These are phyloP conservation scores for Neopestalotiopsis clavispora DNA, from an alignment of 2,329 filamentous ascomycete genomes.

Conservation along the genomic window DNA sequence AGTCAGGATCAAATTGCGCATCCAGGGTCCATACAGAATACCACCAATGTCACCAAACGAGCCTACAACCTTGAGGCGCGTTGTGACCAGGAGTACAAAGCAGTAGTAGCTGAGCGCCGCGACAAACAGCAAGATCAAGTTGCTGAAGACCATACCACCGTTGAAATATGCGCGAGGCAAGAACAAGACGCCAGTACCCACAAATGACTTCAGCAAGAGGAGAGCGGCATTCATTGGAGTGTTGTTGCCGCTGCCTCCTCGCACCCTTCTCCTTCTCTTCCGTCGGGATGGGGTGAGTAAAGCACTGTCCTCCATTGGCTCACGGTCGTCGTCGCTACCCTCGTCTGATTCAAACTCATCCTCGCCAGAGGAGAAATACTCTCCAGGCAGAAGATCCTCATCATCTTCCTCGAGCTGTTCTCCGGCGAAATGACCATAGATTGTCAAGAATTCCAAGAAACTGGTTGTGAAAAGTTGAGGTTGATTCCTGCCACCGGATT, in stretches of 20 bases:
- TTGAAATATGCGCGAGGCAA: conserved; percentile 92
- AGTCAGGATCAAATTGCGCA: conserved; percentile 83
- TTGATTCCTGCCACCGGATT: conserved; percentile 44
- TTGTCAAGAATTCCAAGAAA: conserved; percentile 92
- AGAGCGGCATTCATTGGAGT: conserved; percentile 80
- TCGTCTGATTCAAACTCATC: conserved; percentile 63
- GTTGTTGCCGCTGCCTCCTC: conserved; percentile 76
- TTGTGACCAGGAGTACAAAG: conserved; percentile 91
- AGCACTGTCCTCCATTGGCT: conserved; percentile 87
- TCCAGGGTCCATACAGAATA: conserved; percentile 86
- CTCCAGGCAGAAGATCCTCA: conserved; percentile 82
- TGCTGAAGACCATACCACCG: conserved; percentile 97
- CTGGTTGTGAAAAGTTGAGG: conserved; percentile 82
- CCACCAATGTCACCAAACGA: conserved; percentile 98
- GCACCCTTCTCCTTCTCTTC: conserved; percentile 76
- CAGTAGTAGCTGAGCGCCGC: conserved; percentile 93
- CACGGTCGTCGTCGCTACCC: conserved; percentile 68
- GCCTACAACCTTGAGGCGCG: conserved; percentile 83
- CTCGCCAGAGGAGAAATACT: conserved; percentile 86
- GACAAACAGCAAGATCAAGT: conserved; percentile 84
- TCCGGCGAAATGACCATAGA: conserved; percentile 97
- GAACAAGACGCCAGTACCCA: conserved; percentile 94
- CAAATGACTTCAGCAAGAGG: conserved; percentile 94
- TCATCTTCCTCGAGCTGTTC: conserved; percentile 97
- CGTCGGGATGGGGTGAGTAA: conserved; percentile 78